Evolutionary conservation across 148 eudicot genomes (phyloP).

Genomic region (Linanthus parryae): DNA sequence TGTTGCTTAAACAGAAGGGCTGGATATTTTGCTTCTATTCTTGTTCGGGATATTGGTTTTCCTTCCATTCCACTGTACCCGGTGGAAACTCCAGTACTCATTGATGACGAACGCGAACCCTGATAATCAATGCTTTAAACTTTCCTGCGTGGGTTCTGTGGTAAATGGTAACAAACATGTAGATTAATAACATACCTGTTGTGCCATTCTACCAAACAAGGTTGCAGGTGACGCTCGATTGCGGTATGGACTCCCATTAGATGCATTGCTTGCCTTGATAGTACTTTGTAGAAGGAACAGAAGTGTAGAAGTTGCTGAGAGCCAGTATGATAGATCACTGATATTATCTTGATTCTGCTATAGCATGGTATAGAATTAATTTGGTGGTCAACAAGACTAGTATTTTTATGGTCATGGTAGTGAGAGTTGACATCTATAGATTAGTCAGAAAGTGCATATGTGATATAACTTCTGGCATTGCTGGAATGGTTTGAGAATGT

Average conservation of each 20-base stretch:
- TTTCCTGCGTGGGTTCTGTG: no score
- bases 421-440: no score
- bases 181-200: constrained; percentile 60
- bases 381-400: constrained; percentile 3
- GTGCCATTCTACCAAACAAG: constrained; percentile 91
- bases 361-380: constrained; percentile 10
- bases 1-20: constrained; percentile 97
- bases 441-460: no score
- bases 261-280: constrained; percentile 80
- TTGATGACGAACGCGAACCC: constrained; percentile 43
- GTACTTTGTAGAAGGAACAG: constrained; percentile 80
- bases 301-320: constrained; percentile 82
- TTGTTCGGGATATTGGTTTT: constrained; percentile 31
- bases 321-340: constrained; percentile 74
- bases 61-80: constrained; percentile 71
- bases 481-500: constrained; percentile 8
- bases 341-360: constrained; percentile 64
- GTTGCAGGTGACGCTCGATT: constrained; percentile 66
- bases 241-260: constrained; percentile 56
- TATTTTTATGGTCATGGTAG: background rate
- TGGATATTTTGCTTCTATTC: constrained; percentile 95
- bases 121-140: constrained; percentile 10
- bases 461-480: no score
- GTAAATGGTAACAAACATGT: no score
- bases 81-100: constrained; percentile 37